Base-by-base conservation (phyloP, 805 yeast species). In the Tetrapisispora nanseiensis region DNA sequence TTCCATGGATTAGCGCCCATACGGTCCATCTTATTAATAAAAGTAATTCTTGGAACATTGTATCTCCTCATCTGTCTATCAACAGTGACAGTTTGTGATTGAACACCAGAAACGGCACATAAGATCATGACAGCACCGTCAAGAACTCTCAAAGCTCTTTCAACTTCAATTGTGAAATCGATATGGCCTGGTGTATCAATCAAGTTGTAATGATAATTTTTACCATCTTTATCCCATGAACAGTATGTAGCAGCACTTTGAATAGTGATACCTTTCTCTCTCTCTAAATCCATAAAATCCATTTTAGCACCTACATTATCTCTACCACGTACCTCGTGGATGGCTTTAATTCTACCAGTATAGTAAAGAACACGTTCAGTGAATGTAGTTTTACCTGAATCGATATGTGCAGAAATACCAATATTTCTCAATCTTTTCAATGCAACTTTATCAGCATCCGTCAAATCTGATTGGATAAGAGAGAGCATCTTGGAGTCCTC, bases 161-260 rank as follows among this genome's bases (percentile, higher is more conserved):
- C 98, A 38, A 92, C 98, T 68, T 92, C 98, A 56, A 92, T 90
- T 41, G 98, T 92, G 72, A 92, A 92, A 65, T 92, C 98, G 65
- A 94, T 92, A 65, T 92, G 98, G 32, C 98, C 98, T 3, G 98
- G 98, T 7, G 98, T 92, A 66, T 92, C 98, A 63, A 92, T 92
- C 65, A 92, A 73, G 64, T 92, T 92, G 71, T 89, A 87, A 63
- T 86, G 95, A 63, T 78, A 90, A 47, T 73, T 71, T 48, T 71
- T 64, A 35, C 68, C 63, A 43, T 75, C 80, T 59, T 84, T 85
- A 45, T 81, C 81, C 98, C 98, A 92, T 39, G 94, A 81, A 71
- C 97, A 90, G 69, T 85, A 92, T 2, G 98, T 92, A 28, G 98
- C 98, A 49, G 98, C 98, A 46, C 96, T 86, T 68, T 92, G 98